phyloP scores from a whole-genome alignment of 2,329 filamentous ascomycete genomes.

The Colletotrichum tropicale region DNA sequence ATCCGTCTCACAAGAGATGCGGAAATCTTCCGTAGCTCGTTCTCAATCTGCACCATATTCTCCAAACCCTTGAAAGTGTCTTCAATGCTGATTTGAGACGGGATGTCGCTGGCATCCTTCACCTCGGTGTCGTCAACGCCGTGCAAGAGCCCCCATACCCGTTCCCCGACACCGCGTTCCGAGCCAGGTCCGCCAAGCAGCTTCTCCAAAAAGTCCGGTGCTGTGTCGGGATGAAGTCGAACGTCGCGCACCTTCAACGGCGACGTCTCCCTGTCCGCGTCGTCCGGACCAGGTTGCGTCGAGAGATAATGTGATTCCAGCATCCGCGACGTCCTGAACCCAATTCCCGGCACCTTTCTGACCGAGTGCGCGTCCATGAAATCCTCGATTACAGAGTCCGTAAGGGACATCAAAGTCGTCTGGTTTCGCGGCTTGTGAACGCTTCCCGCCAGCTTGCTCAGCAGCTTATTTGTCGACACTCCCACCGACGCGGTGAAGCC shows the following conservation, averaged over 20 bases:
- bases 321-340: constrained; percentile 69
- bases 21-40: constrained; percentile 72
- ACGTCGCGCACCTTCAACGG: constrained; percentile 69
- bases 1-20: constrained; percentile 78
- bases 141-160: constrained; percentile 80
- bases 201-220: constrained; percentile 67
- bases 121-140: constrained; percentile 81
- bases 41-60: constrained; percentile 64
- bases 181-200: constrained; percentile 74
- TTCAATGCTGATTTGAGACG: constrained; percentile 91
- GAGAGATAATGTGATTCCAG: constrained; percentile 40
- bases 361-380: constrained; percentile 83
- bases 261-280: constrained; percentile 17
- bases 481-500: constrained; percentile 90
- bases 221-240: constrained; percentile 66
- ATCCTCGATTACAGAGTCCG: constrained; percentile 55
- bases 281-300: not conserved
- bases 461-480: constrained; percentile 83
- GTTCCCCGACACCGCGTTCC: constrained; percentile 72
- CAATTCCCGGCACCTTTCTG: constrained; percentile 84
- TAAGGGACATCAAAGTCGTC: constrained; percentile 78
- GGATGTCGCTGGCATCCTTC: constrained; percentile 71
- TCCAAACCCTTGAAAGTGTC: constrained; percentile 83
- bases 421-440: constrained; percentile 87
- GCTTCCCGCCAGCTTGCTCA: constrained; percentile 85